Base-by-base conservation (phyloP, 2,329 filamentous ascomycete genomes). In the Lecanicillium sp. region DNA sequence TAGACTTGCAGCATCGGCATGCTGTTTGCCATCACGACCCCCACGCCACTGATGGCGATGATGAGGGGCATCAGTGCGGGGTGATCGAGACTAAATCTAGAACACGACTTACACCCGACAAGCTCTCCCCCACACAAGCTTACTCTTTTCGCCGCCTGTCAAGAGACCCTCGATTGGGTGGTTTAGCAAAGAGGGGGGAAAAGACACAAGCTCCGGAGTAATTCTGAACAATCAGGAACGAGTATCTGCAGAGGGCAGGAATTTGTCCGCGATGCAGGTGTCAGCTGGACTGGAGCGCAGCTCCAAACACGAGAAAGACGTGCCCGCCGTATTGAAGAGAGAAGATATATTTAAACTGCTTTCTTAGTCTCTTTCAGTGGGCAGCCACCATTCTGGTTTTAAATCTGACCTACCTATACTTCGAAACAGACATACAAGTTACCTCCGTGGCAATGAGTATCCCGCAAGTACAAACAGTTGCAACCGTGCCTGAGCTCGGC, bases 381-480 rank as follows among this genome's bases (percentile, higher is more conserved):
- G n/a, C n/a, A n/a, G n/a, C n/a, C n/a, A n/a, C n/a, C n/a, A n/a
- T n/a, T n/a, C n/a, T n/a, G n/a, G n/a, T n/a, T n/a, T n/a, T n/a
- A n/a, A n/a, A n/a, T n/a, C n/a, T n/a, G n/a, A n/a, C n/a, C n/a
- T n/a, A n/a, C n/a, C n/a, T n/a, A n/a, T n/a, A n/a, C n/a, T n/a
- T n/a, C n/a, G n/a, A n/a, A n/a, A n/a, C n/a, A 7, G 7, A 25
- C 22, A 6, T 11, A 6, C 22, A 11, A 25, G 6, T 25, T 11
- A 11, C 11, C 22, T 25, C 22, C 11, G 7, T 7, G 11, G 22
- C 22, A 25, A 25, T 25, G 22, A 25, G 22, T 3, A 46, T 47
- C 31, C 45, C 45, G 13, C 17, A 39, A n/a, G 40, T 37, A 3
- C 45, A 47, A 36, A 47, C 40, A 7, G 45, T 41, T n/a, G 45